phyloP scores from a whole-genome alignment of 257 asterid species.

The Petunia axillaris region DNA sequence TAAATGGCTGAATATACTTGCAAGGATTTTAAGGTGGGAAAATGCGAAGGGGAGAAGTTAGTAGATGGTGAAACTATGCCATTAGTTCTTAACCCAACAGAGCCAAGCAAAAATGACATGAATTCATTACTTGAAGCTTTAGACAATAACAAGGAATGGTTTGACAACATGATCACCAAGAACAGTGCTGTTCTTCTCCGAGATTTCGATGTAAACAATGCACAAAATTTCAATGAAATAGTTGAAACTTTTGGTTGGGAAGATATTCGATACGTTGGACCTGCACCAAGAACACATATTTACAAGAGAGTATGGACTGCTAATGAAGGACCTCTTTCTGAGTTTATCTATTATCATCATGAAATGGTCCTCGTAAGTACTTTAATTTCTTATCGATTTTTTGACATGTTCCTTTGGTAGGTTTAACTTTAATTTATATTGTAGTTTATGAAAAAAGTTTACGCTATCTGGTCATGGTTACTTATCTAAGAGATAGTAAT shows the following conservation, averaged over 20 bases:
- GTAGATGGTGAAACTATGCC: slow-evolving; percentile 79
- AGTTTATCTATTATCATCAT: slow-evolving; percentile 82
- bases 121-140: slow-evolving; percentile 46
- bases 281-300: slow-evolving; percentile 80
- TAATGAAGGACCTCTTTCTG: slow-evolving; percentile 81
- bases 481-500: too few relatives aligned
- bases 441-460: too few relatives aligned
- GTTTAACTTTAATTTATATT: too few relatives aligned
- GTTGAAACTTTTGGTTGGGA: slow-evolving; percentile 76
- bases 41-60: slow-evolving; percentile 77
- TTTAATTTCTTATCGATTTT: too few relatives aligned
- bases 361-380: slow-evolving; percentile 79
- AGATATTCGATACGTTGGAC: slow-evolving; percentile 82
- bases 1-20: slow-evolving; percentile 57
- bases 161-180: slow-evolving; percentile 67
- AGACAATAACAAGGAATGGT: slow-evolving; percentile 69
- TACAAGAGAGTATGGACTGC: slow-evolving; percentile 84
- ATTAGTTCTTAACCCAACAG: slow-evolving; percentile 56
- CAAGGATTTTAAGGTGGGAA: slow-evolving; percentile 76
- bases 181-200: slow-evolving; percentile 73
- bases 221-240: slow-evolving; percentile 69
- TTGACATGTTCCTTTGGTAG: too few relatives aligned
- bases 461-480: too few relatives aligned
- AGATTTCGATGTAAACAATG: slow-evolving; percentile 65
- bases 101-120: slow-evolving; percentile 33